Evolutionary conservation across 2,329 filamentous ascomycete genomes (phyloP), one percentile per base, ranked within the genome.

Genomic region (Curvularia verruculosa): DNA sequence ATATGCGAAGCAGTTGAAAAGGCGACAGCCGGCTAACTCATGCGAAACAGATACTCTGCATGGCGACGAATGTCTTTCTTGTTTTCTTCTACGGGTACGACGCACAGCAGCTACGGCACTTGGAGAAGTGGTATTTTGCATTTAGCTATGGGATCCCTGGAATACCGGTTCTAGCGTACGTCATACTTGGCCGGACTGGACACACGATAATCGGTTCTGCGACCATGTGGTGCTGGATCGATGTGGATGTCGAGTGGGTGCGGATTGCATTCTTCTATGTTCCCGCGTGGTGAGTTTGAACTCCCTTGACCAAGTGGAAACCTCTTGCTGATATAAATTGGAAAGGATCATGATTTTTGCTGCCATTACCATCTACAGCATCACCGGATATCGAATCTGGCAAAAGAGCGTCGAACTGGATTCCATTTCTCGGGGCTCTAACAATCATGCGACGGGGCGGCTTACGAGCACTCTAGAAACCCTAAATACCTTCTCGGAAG

Each of bases 21-120:
- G 2, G 13, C 3, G 8, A 15, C 3, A 12, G n/a, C 13, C 13
- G 23, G 19, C 44, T 48, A 3, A 47, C 5, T 9, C 12, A 13
- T 29, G 4, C 15, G 6, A 36, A 36, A 24, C 15, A 68, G 90
- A 69, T 89, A 1, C 81, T 93, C 56, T 87, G 89, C 52, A 95
- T 96, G 91, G 90, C 91, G 1, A 82, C 88, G 64, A 96, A 95
- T 71, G 91, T 95, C 49, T 91, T 91, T 73, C 77, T 94, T 13
- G 92, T 90, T 0, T 92, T 95, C 69, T 92, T 92, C 74, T 82
- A 81, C 67, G 89, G 89, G 61, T 93, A 87, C 65, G 85, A 89
- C 57, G 85, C 87, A 1, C 76, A 81, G 3, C 82, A 84, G 50
- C 78, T 95, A 13, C 85, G 85, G 10, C 81, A 76, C 43, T 82